Conservation (phyloP, 805 yeast genomes). For the Candida endomychidarum region DNA sequence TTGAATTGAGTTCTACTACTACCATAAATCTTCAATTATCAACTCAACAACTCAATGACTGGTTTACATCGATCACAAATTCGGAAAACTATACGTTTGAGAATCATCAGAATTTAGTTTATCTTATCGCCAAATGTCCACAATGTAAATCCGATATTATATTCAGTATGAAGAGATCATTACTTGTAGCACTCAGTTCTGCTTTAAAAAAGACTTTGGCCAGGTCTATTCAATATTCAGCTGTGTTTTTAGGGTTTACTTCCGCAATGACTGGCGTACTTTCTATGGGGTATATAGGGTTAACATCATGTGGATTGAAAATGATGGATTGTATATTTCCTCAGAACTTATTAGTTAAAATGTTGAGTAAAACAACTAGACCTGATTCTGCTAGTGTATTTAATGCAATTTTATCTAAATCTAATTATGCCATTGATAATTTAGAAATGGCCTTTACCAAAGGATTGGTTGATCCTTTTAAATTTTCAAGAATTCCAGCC, state of each 20-base stretch:
- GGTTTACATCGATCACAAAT: slow-evolving; percentile 16
- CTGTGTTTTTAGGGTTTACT: slow-evolving; percentile 33
- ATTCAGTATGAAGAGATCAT: slow-evolving; percentile 32
- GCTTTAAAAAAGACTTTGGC: slow-evolving; percentile 19
- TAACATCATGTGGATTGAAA: slow-evolving; percentile 37
- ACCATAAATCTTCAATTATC: slow-evolving; percentile 13
- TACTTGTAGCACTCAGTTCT: slow-evolving; percentile 22
- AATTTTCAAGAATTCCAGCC: slow-evolving; percentile 36
- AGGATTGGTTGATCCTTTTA: slow-evolving; percentile 36
- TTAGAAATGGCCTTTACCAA: slow-evolving; percentile 30
- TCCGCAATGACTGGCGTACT: slow-evolving; percentile 42
- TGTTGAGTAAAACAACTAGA: slow-evolving; percentile 14
- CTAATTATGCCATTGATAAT: slow-evolving; percentile 22
- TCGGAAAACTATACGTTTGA: not conserved
- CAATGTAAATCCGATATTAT: slow-evolving; percentile 39
- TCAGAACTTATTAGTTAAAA: slow-evolving; percentile 27
- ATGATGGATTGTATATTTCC: slow-evolving; percentile 40
- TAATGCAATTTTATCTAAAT: slow-evolving; percentile 9
- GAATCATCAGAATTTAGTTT: slow-evolving; percentile 10
- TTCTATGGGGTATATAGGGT: slow-evolving; percentile 39
- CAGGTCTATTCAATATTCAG: slow-evolving; percentile 28
- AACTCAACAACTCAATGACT: slow-evolving; percentile 16
- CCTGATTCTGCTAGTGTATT: not conserved
- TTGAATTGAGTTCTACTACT: slow-evolving; percentile 16
- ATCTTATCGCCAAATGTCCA: slow-evolving; percentile 36